Base-by-base conservation (phyloP, 176 grass and related monocot genomes). In the Lolium rigidum region DNA sequence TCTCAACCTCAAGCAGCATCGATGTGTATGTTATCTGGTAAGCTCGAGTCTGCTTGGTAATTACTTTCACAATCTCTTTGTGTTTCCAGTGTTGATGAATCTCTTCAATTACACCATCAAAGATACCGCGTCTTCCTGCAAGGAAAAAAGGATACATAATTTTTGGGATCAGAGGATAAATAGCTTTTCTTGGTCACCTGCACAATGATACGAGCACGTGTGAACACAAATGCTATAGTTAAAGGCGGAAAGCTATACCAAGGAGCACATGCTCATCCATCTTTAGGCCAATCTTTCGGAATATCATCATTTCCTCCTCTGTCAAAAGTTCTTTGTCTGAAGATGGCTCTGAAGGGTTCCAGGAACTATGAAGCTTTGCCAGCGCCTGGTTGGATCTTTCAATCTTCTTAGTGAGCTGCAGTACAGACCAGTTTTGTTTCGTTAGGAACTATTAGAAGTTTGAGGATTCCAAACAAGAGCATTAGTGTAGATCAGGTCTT, bases 21-120 rank as follows among this genome's bases (percentile, higher is more conserved):
- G 94, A 89, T 44, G 92, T 91, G 90, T 87, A 88, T n/a, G 62
- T 88, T 66, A 96, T 86, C 28, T 95, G 88, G 48, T n/a, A 52
- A 25, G 73, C 15, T 86, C 74, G 79, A 57, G 41, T 91, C 70
- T 98, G 94, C 81, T 90, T 92, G 39, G 92, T 92, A 85, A 95
- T 92, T 85, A 95, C 81, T 92, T 98, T 98, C 13, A 91, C 97
- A 55, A 95, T 74, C 80, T 98, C 97, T 91, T 84, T 89, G 86
- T 98, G 88, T 82, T 98, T 98, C 92, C 92, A 98, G 66, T 96
- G 90, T 75, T 94, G 94, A 82, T 95, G 97, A 88, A 94, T 93
- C 79, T 92, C 91, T 82, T 82, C 93, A 83, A 96, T 91, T 83
- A 98, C 90, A 63, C 92, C 94, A 68, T 90, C 90, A 83, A 94